These are phyloP conservation scores for Claviceps maximensis DNA, from an alignment of 2,329 filamentous ascomycete genomes.

Conservation along the genomic window DNA sequence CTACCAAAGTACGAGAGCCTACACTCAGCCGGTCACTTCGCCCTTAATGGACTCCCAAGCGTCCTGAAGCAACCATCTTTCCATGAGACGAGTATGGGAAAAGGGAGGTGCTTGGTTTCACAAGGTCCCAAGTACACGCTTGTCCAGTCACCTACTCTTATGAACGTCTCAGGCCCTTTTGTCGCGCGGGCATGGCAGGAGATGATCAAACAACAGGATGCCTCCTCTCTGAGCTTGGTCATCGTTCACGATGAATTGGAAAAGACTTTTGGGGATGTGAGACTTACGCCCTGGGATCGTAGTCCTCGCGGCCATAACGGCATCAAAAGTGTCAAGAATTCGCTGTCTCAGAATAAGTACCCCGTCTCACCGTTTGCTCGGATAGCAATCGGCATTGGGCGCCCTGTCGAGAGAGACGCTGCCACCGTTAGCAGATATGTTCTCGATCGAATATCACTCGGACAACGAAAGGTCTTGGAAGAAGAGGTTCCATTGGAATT, in stretches of 20 bases:
- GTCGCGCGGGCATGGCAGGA: slow-evolving; percentile 52
- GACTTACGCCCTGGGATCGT: slow-evolving; percentile 45
- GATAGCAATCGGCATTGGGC: slow-evolving; percentile 77
- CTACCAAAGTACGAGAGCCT: slow-evolving; percentile 61
- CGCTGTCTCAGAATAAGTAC: slow-evolving; percentile 30
- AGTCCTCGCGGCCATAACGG: slow-evolving; percentile 65
- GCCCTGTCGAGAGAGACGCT: slow-evolving; percentile 56
- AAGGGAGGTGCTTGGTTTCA: slow-evolving; percentile 37
- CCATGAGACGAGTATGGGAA: slow-evolving; percentile 30
- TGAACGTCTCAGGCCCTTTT: slow-evolving; percentile 74
- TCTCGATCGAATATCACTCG: slow-evolving; percentile 47
- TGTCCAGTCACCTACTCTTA: slow-evolving; percentile 61
- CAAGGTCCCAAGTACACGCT: slow-evolving; percentile 45
- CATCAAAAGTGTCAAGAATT: slow-evolving; percentile 50
- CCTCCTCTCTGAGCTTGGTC: slow-evolving; percentile 40
- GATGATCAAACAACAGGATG: slow-evolving; percentile 28
- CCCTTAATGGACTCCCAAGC: slow-evolving; percentile 48
- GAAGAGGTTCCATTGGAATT: slow-evolving; percentile 38
- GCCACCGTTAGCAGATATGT: slow-evolving; percentile 65
- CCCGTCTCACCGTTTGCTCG: slow-evolving; percentile 34
- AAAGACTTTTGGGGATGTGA: slow-evolving; percentile 52
- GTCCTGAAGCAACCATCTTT: slow-evolving; percentile 34
- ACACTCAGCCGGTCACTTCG: slow-evolving; percentile 76
- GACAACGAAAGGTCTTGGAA: slow-evolving; percentile 38
- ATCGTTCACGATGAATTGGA: slow-evolving; percentile 87